Conservation (phyloP, 2,329 filamentous ascomycete genomes). For the Aspergillus fijiensis region DNA sequence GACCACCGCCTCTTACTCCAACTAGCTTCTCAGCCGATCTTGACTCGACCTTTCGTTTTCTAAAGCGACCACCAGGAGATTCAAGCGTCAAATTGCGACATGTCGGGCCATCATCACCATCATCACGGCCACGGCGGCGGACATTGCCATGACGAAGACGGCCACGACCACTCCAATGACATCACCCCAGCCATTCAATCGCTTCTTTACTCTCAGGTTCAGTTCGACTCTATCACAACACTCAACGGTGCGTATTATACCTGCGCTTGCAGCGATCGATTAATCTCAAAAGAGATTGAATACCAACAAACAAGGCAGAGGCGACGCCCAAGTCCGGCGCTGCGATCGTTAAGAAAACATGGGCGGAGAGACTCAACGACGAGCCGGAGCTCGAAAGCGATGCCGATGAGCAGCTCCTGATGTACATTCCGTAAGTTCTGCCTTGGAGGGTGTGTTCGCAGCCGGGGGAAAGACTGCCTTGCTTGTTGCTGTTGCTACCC, state of each 20-base stretch:
- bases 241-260: conserved; percentile 62
- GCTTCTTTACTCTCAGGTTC: conserved; percentile 87
- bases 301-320: conserved; percentile 43
- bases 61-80: not conserved
- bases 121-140: conserved; percentile 42
- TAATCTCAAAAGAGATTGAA: not conserved
- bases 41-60: not conserved
- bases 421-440: conserved; percentile 76
- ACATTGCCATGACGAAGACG: conserved; percentile 54
- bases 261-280: not conserved
- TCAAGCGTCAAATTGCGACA: conserved; percentile 11
- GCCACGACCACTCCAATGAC: conserved; percentile 88
- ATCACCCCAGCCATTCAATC: conserved; percentile 87
- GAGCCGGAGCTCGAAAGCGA: conserved; percentile 80
- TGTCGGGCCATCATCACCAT: conserved; percentile 40
- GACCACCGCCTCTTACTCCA: not conserved
- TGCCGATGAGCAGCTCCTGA: conserved; percentile 88
- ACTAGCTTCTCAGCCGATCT: not conserved
- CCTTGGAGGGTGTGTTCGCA: not conserved
- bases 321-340: conserved; percentile 65
- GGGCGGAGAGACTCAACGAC: conserved; percentile 71
- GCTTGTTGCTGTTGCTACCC: conserved; percentile 17
- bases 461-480: not conserved
- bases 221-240: conserved; percentile 80
- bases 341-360: conserved; percentile 83